phyloP scores from a whole-genome alignment of 345 rosid species.

The Eucalyptus sp. region DNA sequence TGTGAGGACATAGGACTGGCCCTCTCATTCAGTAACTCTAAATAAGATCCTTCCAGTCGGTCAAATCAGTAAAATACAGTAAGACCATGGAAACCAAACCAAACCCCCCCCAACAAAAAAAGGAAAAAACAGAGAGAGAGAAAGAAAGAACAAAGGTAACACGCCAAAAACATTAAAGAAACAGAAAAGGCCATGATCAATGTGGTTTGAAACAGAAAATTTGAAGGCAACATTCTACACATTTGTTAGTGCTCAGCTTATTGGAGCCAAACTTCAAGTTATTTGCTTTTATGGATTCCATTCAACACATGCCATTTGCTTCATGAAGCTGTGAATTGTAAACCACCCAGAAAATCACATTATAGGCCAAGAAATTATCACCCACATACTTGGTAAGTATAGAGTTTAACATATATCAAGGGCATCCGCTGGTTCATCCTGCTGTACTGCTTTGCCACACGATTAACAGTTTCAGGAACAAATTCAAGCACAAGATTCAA shows the following conservation, averaged over 20 bases:
- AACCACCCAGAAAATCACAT: not conserved
- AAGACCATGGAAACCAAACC: not conserved
- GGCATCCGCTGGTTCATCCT: conserved; percentile 85
- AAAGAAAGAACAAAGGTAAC: not conserved
- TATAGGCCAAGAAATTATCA: not conserved
- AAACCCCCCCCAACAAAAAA: not conserved
- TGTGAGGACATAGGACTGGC: not conserved
- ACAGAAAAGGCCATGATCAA: not conserved
- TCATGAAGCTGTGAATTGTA: not conserved
- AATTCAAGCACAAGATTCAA: conserved; percentile 94
- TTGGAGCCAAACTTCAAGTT: not conserved
- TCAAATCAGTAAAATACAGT: not conserved
- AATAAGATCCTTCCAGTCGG: not conserved
- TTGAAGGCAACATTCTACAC: not conserved
- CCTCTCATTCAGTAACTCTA: not conserved
- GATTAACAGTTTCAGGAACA: conserved; percentile 87
- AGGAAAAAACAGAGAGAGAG: accelerated
- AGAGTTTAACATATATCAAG: conserved; percentile 84
- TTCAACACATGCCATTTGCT: not conserved
- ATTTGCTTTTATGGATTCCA: not conserved
- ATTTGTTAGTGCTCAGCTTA: not conserved
- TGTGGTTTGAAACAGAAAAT: not conserved
- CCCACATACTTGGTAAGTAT: conserved; percentile 71
- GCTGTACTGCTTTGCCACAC: conserved; percentile 70
- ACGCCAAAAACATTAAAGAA: not conserved